Evolutionary conservation across 2,329 filamentous ascomycete genomes (phyloP).

Genomic region (Aspergillus costaricaensis): DNA sequence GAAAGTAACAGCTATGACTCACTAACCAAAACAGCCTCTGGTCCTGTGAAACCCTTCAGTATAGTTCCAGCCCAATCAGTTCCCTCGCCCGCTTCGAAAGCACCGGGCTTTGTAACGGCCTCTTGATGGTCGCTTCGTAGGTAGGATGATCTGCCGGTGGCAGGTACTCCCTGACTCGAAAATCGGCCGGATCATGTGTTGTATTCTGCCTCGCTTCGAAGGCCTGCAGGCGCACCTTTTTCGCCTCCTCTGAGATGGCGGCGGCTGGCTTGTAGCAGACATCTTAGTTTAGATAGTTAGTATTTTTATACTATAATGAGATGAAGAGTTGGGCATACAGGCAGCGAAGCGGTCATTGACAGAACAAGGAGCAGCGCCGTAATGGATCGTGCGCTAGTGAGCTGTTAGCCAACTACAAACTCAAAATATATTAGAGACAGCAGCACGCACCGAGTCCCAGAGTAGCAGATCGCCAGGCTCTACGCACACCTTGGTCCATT

Average conservation of each 20-base stretch:
- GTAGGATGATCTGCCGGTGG: neutral
- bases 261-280: neutral
- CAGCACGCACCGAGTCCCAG: constrained; percentile 1
- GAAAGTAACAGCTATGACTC: too few species aligned
- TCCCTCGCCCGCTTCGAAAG: neutral
- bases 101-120: neutral
- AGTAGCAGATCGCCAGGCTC: neutral
- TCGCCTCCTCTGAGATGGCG: neutral
- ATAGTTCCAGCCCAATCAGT: neutral
- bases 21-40: too few species aligned
- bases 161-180: neutral
- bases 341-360: neutral
- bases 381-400: neutral
- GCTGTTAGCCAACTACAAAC: neutral
- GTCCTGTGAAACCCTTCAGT: neutral
- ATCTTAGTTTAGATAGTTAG: neutral
- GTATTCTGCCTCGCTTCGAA: neutral
- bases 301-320: neutral
- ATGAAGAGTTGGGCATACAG: neutral
- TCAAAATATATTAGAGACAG: too few species aligned
- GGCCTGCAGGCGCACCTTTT: neutral
- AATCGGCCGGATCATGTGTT: neutral
- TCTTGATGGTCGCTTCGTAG: neutral
- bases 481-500: neutral
- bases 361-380: neutral